phyloP scores from a whole-genome alignment of 768 basidiomycete genomes.

The Imleria badia region DNA sequence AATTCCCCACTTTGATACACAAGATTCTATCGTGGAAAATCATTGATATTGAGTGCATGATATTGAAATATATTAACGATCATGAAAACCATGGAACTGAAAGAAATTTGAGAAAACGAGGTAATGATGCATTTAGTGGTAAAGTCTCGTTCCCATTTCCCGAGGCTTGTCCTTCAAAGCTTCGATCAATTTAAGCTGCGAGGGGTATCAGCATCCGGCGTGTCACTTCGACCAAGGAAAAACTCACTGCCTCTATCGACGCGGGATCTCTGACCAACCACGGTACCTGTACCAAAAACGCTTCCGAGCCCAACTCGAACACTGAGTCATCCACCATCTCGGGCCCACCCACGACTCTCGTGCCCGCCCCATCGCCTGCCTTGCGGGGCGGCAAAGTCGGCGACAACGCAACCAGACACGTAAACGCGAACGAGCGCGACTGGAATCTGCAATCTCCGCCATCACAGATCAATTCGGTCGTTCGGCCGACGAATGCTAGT shows the following conservation, averaged over 20 bases:
- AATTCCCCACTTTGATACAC: too few relatives aligned
- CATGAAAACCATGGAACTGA: too few relatives aligned
- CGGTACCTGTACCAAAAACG: slow-evolving; percentile 6
- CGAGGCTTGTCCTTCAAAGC: not conserved
- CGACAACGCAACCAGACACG: slow-evolving; percentile 4
- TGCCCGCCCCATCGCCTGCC: not conserved
- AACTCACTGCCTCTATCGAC: slow-evolving; percentile 8
- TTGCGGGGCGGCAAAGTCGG: slow-evolving; percentile 1
- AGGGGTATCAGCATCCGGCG: not conserved
- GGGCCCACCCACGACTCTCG: rapidly evolving
- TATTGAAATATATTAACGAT: too few relatives aligned
- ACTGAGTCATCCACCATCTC: slow-evolving; percentile 6
- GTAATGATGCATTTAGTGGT: slow-evolving; percentile 3
- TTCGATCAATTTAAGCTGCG: not conserved
- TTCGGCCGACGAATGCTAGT: slow-evolving; percentile 6
- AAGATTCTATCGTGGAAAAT: too few relatives aligned
- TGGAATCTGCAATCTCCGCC: slow-evolving; percentile 13
- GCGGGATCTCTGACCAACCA: slow-evolving; percentile 2
- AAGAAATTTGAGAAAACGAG: too few relatives aligned
- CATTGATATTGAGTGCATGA: too few relatives aligned
- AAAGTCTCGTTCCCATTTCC: not conserved
- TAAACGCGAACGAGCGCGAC: slow-evolving; percentile 16
- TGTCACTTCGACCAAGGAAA: not conserved
- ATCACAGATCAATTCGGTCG: slow-evolving; percentile 1
- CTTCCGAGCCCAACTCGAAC: slow-evolving; percentile 13